These are phyloP conservation scores for Cercospora citrullina DNA, from an alignment of 2,329 filamentous ascomycete species.

Conservation along the genomic window DNA sequence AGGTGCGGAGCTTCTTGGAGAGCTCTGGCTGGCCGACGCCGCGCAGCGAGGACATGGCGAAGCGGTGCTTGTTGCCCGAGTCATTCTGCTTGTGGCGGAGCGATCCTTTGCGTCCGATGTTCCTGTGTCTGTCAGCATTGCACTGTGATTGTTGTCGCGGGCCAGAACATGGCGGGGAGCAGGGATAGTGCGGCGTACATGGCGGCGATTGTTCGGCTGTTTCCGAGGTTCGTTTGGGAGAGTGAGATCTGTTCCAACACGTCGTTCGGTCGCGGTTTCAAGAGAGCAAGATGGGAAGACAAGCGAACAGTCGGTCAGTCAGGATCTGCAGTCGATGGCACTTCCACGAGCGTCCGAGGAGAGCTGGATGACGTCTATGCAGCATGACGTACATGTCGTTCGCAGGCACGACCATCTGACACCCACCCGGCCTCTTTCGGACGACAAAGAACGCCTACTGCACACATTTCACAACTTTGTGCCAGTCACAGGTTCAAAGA, in stretches of 20 bases:
- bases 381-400: not conserved
- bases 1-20: constrained; percentile 80
- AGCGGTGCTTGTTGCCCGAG: constrained; percentile 61
- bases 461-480: not conserved
- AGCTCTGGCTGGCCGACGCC: constrained; percentile 79
- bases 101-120: constrained; percentile 63
- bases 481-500: not conserved
- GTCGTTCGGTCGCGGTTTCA: not conserved
- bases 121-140: not conserved
- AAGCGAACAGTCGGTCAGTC: not conserved
- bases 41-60: constrained; percentile 83
- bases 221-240: not conserved
- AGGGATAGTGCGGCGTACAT: constrained; percentile 4
- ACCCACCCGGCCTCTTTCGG: not conserved
- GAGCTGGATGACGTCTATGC: constrained; percentile 2
- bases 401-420: not conserved
- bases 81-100: constrained; percentile 64
- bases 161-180: not conserved
- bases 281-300: not conserved
- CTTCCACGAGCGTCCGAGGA: not conserved
- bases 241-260: not conserved
- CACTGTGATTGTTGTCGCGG: not conserved
- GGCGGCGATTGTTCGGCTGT: constrained; percentile 11
- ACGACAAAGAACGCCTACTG: not conserved
- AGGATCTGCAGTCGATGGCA: not conserved